These are phyloP conservation scores for Manihot esculenta DNA, from an alignment of 441 rosid species.

Conservation along the genomic window DNA sequence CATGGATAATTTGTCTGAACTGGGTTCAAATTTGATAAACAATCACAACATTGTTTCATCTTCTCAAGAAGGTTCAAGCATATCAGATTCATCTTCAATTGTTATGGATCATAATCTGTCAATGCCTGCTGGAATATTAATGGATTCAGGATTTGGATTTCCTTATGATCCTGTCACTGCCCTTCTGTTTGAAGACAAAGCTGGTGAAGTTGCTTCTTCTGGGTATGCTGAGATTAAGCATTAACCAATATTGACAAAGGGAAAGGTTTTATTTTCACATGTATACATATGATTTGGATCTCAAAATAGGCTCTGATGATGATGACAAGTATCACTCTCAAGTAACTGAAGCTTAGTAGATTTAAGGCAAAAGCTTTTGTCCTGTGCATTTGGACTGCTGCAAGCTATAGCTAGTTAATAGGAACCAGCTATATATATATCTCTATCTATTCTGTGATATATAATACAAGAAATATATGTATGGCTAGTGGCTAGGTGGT, in stretches of 20 bases:
- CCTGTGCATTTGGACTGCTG: background rate
- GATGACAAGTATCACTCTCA: conserved; percentile 11
- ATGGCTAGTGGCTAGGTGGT: background rate
- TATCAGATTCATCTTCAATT: conserved; percentile 21
- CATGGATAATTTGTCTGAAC: conserved; percentile 10
- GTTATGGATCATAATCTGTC: conserved; percentile 12
- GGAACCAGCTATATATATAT: too few species aligned
- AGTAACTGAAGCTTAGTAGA: conserved; percentile 4
- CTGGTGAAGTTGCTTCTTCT: conserved; percentile 13
- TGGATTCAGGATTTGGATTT: conserved; percentile 24
- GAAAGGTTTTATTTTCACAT: too few species aligned
- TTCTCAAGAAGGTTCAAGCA: conserved; percentile 27
- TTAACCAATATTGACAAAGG: conserved; percentile 2
- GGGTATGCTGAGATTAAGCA: conserved; percentile 26
- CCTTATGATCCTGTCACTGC: conserved; percentile 24
- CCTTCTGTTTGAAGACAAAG: conserved; percentile 23
- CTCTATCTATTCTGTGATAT: background rate
- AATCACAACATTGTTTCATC: conserved; percentile 16
- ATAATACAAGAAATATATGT: background rate
- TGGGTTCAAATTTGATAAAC: conserved; percentile 11
- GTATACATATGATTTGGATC: background rate
- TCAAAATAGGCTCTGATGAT: background rate
- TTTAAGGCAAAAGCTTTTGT: conserved; percentile 10
- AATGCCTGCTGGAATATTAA: conserved; percentile 15
- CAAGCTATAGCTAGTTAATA: too few species aligned